Evolutionary conservation across 176 grass and related monocot genomes (phyloP).

Genomic region (Triticum turgidum): DNA sequence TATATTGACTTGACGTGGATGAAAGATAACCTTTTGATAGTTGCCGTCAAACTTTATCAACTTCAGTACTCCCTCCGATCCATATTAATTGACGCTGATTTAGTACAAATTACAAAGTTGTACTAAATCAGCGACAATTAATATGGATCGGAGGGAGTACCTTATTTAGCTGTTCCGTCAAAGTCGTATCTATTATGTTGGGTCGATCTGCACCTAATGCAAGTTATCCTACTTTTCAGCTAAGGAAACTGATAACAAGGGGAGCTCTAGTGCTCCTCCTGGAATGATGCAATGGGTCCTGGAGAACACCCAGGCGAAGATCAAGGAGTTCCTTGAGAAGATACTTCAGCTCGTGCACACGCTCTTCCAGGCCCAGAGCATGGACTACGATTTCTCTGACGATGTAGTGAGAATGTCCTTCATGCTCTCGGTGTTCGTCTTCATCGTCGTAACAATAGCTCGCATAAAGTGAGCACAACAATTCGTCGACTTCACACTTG

Average conservation of each 20-base stretch:
- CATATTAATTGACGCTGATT: too few relatives aligned
- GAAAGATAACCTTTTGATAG: not conserved
- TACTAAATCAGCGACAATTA: too few relatives aligned
- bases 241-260: slow-evolving; percentile 34
- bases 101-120: too few relatives aligned
- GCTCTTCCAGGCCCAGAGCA: slow-evolving; percentile 39
- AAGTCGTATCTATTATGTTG: not conserved
- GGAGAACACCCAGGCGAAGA: slow-evolving; percentile 53
- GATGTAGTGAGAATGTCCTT: slow-evolving; percentile 67
- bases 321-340: slow-evolving; percentile 64
- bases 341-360: slow-evolving; percentile 50
- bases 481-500: slow-evolving; percentile 61
- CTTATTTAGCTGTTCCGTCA: not conserved
- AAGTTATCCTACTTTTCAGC: slow-evolving; percentile 32
- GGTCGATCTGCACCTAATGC: not conserved
- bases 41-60: not conserved
- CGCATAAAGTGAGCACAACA: slow-evolving; percentile 51
- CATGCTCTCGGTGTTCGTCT: slow-evolving; percentile 77
- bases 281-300: slow-evolving; percentile 58
- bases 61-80: not conserved
- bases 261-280: not conserved
- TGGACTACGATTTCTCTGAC: slow-evolving; percentile 30
- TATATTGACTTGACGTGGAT: not conserved
- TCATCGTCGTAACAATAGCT: slow-evolving; percentile 70
- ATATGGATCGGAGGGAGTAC: too few relatives aligned